These are phyloP conservation scores for Actinomortierella ambigua DNA, from an alignment of 371 early-diverging fungal genomes.

Conservation along the genomic window DNA sequence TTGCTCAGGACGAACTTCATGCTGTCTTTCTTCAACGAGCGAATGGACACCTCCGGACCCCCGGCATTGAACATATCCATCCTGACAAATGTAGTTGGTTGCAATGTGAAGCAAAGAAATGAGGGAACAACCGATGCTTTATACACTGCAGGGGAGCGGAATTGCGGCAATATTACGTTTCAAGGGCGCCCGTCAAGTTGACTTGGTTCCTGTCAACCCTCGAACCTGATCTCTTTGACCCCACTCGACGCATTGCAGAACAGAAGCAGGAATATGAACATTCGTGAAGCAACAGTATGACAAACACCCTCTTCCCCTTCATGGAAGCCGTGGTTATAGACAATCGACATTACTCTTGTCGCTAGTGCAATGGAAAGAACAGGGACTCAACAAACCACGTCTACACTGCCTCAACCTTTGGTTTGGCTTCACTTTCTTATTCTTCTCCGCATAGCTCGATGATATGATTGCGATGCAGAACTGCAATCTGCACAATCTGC, in stretches of 20 bases:
- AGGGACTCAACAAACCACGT: too few relatives aligned
- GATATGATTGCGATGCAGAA: constrained; percentile 91
- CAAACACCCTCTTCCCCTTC: neutral
- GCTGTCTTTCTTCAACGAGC: constrained; percentile 68
- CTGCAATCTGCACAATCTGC: constrained; percentile 95
- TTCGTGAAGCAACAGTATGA: constrained; percentile 70
- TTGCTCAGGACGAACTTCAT: constrained; percentile 79
- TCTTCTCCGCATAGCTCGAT: constrained; percentile 54
- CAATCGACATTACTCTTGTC: too few relatives aligned
- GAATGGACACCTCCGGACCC: constrained; percentile 76
- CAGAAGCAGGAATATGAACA: constrained; percentile 54
- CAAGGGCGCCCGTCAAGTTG: too few relatives aligned
- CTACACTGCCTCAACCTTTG: too few relatives aligned
- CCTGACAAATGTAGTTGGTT: constrained; percentile 1
- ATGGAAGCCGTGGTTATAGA: too few relatives aligned
- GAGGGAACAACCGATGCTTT: neutral
- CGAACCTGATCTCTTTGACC: too few relatives aligned
- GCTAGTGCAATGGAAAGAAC: too few relatives aligned
- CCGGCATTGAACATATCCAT: constrained; percentile 48
- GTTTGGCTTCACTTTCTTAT: too few relatives aligned
- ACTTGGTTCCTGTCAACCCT: too few relatives aligned
- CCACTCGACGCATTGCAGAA: too few relatives aligned
- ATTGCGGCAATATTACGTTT: neutral
- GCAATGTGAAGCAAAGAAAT: constrained; percentile 2
- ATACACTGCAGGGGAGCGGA: too few relatives aligned